Conservation (phyloP, 2,329 filamentous ascomycete species). For the Metarhizium humberi region DNA sequence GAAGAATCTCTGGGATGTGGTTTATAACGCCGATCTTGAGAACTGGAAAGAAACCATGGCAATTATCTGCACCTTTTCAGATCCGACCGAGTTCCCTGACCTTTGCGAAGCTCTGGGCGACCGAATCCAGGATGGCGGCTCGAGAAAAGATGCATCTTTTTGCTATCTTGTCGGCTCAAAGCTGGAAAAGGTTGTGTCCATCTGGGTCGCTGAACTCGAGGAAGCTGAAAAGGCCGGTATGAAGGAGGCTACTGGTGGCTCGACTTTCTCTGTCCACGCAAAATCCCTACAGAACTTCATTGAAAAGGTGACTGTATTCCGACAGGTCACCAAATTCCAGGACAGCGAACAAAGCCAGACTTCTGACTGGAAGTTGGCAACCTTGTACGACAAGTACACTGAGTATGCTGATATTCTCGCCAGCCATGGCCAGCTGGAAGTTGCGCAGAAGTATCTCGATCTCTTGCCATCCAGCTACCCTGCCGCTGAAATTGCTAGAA, state of each 20-base stretch:
- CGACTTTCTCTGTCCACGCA: constrained; percentile 86
- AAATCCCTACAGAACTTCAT: constrained; percentile 85
- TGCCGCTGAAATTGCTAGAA: constrained; percentile 77
- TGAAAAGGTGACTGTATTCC: constrained; percentile 96
- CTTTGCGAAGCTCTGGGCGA: constrained; percentile 93
- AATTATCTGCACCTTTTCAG: constrained; percentile 88
- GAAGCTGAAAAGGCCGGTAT: constrained; percentile 72
- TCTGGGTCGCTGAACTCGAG: constrained; percentile 85
- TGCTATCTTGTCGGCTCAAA: constrained; percentile 95
- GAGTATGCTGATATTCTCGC: constrained; percentile 96
- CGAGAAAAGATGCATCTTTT: constrained; percentile 86
- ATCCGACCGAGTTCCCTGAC: constrained; percentile 83
- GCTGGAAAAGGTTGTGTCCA: constrained; percentile 90
- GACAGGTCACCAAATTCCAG: constrained; percentile 83
- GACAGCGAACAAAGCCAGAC: constrained; percentile 64
- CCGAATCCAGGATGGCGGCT: constrained; percentile 68
- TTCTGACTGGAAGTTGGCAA: constrained; percentile 79
- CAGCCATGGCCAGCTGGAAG: constrained; percentile 73
- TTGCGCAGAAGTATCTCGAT: constrained; percentile 86
- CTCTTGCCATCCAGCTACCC: constrained; percentile 77
- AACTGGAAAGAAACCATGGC: constrained; percentile 99
- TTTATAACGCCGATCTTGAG: constrained; percentile 85
- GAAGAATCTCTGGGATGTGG: constrained; percentile 97
- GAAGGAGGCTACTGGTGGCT: constrained; percentile 60
- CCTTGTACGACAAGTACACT: constrained; percentile 87